Conservation (phyloP, 495 filamentous ascomycete genomes). For the Xylaria flabelliformis region DNA sequence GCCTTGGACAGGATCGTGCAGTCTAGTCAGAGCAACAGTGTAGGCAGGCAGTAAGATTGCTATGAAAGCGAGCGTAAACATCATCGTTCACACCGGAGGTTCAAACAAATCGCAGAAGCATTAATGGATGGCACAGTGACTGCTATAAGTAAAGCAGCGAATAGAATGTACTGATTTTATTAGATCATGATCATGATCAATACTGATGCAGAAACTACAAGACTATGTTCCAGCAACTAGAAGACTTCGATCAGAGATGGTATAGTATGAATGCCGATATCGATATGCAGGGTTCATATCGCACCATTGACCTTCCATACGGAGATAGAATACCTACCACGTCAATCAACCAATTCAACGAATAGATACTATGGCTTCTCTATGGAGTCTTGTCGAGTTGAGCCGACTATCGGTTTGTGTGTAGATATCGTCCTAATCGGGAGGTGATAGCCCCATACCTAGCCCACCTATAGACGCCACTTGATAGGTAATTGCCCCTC, state of each 20-base stretch:
- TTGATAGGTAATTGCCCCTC: too few relatives aligned
- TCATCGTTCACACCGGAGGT: conserved; percentile 27
- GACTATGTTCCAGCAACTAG: too few relatives aligned
- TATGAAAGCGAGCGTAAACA: conserved; percentile 31
- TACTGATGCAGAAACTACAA: too few relatives aligned
- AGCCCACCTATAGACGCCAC: too few relatives aligned
- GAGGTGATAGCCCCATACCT: neutral
- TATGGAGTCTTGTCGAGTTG: conserved; percentile 5
- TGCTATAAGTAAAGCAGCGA: neutral
- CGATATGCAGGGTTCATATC: conserved; percentile 40
- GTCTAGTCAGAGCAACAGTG: conserved; percentile 28
- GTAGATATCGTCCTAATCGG: too few relatives aligned
- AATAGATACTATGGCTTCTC: neutral
- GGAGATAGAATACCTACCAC: neutral
- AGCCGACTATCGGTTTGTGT: conserved; percentile 7
- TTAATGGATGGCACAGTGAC: neutral
- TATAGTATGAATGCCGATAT: conserved; percentile 34
- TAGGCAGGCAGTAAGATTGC: conserved; percentile 29
- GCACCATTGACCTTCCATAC: conserved; percentile 28
- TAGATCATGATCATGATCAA: too few relatives aligned
- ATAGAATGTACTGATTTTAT: neutral
- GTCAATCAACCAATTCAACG: neutral
- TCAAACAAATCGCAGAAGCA: neutral
- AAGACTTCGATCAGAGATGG: neutral
- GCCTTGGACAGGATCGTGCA: conserved; percentile 23